phyloP scores from a whole-genome alignment of 306 rosid species.

The Pterocarpus santalinus region DNA sequence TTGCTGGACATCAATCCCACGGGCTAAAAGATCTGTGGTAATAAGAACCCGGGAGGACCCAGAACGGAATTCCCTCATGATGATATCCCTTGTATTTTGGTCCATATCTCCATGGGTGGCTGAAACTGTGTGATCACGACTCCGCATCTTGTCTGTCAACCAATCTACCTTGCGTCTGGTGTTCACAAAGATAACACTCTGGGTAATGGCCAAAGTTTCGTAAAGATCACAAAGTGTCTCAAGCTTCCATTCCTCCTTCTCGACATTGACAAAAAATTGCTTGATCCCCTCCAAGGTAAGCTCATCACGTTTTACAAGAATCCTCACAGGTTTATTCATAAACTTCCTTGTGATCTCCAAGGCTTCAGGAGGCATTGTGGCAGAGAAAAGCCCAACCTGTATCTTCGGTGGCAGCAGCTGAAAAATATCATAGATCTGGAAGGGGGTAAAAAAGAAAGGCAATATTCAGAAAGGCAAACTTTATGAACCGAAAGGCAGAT shows the following conservation, averaged over 20 bases:
- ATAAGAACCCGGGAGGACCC: constrained; percentile 81
- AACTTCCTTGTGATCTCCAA: constrained; percentile 81
- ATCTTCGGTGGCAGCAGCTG: constrained; percentile 81
- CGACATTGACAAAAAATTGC: constrained; percentile 70
- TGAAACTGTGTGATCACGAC: background rate
- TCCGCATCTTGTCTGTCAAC: background rate
- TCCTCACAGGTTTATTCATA: constrained; percentile 75
- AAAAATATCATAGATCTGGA: constrained; percentile 80
- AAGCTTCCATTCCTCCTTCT: constrained; percentile 76
- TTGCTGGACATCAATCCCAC: constrained; percentile 79
- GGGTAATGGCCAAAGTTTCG: constrained; percentile 59
- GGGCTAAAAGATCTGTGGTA: constrained; percentile 76
- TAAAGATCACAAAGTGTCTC: constrained; percentile 64
- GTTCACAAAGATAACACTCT: constrained; percentile 76
- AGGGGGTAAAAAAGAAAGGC: background rate
- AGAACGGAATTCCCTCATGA: constrained; percentile 83
- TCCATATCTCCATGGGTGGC: constrained; percentile 74
- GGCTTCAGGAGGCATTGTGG: constrained; percentile 85
- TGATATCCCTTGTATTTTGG: constrained; percentile 78
- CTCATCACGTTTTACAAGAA: constrained; percentile 76
- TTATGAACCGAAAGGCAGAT: constrained; percentile 7
- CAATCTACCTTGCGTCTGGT: constrained; percentile 73
- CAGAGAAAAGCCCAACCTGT: constrained; percentile 83
- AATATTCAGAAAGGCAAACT: constrained; percentile 22
- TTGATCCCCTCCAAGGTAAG: constrained; percentile 76